Evolutionary conservation across 768 basidiomycete genomes (phyloP).

Genomic region (Suillus placidus): DNA sequence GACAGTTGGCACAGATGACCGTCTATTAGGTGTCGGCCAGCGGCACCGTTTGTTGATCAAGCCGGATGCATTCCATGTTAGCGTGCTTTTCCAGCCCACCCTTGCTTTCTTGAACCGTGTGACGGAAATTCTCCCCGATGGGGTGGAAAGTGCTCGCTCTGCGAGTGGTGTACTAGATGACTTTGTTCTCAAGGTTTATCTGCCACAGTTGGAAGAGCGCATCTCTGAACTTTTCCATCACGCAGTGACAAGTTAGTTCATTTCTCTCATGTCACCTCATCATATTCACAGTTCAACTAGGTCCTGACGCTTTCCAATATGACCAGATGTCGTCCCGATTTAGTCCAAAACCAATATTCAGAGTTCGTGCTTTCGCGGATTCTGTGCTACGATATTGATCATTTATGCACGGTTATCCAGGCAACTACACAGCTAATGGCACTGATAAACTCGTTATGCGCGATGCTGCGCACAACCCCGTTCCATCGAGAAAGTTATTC

Average conservation of each 20-base stretch:
- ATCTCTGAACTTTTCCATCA: conserved; percentile 86
- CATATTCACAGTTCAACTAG: conserved; percentile 38
- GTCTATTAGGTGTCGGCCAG: conserved; percentile 68
- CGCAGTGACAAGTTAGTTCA: conserved; percentile 67
- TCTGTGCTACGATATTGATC: conserved; percentile 4
- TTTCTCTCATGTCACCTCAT: background rate
- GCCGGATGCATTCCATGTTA: conserved; percentile 94
- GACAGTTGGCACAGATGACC: conserved; percentile 71
- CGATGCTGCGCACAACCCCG: conserved; percentile 87
- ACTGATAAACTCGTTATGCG: conserved; percentile 87
- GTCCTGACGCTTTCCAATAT: conserved; percentile 84
- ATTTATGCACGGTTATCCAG: conserved; percentile 41
- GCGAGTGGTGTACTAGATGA: conserved; percentile 83
- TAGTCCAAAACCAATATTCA: conserved; percentile 75
- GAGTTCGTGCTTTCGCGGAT: conserved; percentile 45
- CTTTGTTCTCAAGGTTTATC: conserved; percentile 89
- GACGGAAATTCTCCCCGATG: conserved; percentile 71
- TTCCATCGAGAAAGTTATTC: conserved; percentile 96
- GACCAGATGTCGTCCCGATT: conserved; percentile 69
- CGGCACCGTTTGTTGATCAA: conserved; percentile 85
- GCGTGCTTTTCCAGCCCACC: conserved; percentile 92
- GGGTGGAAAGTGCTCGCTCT: conserved; percentile 62
- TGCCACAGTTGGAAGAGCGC: conserved; percentile 95
- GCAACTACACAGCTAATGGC: conserved; percentile 85
- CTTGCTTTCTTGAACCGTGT: conserved; percentile 80